Base-by-base conservation (phyloP, 108 stramenopile species). In the Cyclotella choctawhatcheeana region DNA sequence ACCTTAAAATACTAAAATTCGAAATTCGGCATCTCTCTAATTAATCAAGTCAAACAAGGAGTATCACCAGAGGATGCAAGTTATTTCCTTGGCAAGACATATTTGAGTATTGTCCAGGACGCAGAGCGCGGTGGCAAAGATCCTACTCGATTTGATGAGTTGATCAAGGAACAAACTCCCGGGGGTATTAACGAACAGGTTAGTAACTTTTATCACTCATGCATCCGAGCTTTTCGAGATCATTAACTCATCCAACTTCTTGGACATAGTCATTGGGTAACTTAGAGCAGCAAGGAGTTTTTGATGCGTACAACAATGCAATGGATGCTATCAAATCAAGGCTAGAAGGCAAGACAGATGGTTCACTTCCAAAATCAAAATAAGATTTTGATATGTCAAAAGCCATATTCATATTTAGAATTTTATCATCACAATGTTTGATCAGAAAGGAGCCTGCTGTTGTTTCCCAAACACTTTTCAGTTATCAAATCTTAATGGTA, bases 141-240 rank as follows among this genome's bases (percentile, higher is more conserved):
- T 40, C 76, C 85, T 4, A 44, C 71, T 8, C 64, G 77, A 10
- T 86, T 92, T 58, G 91, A 92, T 54, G 82, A 90, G 24, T 58
- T 92, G 69, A 88, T 94, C 63, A 82, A 78, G 24, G 93, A 94
- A 66, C 93, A 94, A 65, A 94, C 93, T 18, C 89, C 90, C 12
- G 93, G 93, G 34, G 93, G 93, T 12, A 53, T 94, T 33, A 94
- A 94, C 62, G 90, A 92, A 73, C 89, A 92, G 71, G 80, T 71
- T 44, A 55, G 56, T 40, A 17, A 24, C 0, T 16, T 29, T 14
- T 37, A 2, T 47, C 30, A 58, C 47, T 64, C 44, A 14, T 16
- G 1, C 62, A 26, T 17, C 37, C 29, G 17, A 0, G 20, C 31
- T 16, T 55, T 18, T 18, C 10, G 30, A 21, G 40, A 16, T 6